Percentiles rank a stretch among this genome's conserved stretches.
phyloP scores from a whole-genome alignment of 1,284 basidiomycete species.

The Thecaphora thlaspeos region DNA sequence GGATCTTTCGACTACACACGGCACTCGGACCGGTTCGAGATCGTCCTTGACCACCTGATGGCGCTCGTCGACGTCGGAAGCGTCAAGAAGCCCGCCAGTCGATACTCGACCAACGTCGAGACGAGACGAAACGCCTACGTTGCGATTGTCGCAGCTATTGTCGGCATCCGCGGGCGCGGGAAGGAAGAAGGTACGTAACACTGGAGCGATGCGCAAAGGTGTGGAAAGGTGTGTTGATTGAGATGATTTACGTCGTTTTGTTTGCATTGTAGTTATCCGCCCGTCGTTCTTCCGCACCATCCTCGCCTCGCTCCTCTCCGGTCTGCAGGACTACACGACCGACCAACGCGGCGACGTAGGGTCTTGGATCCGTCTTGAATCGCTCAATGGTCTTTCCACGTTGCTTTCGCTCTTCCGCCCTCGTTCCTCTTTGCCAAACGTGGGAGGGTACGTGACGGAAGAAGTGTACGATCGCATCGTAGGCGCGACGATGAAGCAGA shows the following conservation, averaged over 20 bases:
- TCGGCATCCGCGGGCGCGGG: too few relatives aligned
- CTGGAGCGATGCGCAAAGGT: too few relatives aligned
- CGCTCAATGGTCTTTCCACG: conserved; percentile 66
- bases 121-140: conserved; percentile 70
- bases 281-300: conserved; percentile 1
- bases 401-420: conserved; percentile 62
- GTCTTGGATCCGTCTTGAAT: conserved; percentile 85
- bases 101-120: conserved; percentile 61
- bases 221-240: too few relatives aligned
- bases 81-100: conserved; percentile 16
- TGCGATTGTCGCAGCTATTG: conserved; percentile 65
- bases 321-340: conserved; percentile 82
- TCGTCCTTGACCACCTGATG: conserved; percentile 67
- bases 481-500: conserved; percentile 77
- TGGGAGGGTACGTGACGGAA: conserved; percentile 4
- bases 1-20: conserved; percentile 70
- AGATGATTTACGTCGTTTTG: too few relatives aligned
- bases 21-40: conserved; percentile 63
- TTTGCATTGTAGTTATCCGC: conserved; percentile 4
- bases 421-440: background rate
- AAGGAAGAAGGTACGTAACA: too few relatives aligned
- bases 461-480: conserved; percentile 18
- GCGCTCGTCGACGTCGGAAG: conserved; percentile 66
- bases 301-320: conserved; percentile 61
- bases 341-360: conserved; percentile 97